Evolutionary conservation across 2,329 filamentous ascomycete species (phyloP).

Genomic region (Exserohilum turcica): DNA sequence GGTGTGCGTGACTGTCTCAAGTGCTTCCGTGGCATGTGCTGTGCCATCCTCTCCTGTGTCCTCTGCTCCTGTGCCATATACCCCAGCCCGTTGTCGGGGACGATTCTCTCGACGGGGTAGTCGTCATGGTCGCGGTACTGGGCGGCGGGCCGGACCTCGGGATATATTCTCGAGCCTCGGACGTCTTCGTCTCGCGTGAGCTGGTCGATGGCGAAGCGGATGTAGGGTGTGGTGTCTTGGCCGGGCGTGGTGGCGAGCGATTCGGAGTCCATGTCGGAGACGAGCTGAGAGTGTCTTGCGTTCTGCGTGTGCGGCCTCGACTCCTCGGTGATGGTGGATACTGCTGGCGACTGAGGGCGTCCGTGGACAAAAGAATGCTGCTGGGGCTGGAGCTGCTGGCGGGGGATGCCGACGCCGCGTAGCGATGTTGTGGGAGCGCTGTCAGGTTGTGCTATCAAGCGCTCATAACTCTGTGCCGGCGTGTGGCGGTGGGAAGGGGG

Average conservation of each 20-base stretch:
- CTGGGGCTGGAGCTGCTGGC: constrained; percentile 30
- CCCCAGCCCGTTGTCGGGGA: constrained; percentile 49
- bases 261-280: constrained; percentile 38
- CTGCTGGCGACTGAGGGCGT: constrained; percentile 31
- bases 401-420: constrained; percentile 40
- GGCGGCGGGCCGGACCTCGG: constrained; percentile 16
- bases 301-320: constrained; percentile 32
- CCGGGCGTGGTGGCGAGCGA: constrained; percentile 61
- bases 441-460: constrained; percentile 34
- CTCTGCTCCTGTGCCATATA: constrained; percentile 44
- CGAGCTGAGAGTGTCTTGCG: constrained; percentile 26
- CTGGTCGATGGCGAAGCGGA: constrained; percentile 87
- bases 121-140: constrained; percentile 40
- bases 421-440: constrained; percentile 38
- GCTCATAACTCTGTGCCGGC: constrained; percentile 47
- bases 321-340: constrained; percentile 44
- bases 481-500: constrained; percentile 43
- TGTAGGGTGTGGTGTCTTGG: constrained; percentile 83
- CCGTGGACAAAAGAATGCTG: constrained; percentile 19
- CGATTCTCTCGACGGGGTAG: constrained; percentile 58
- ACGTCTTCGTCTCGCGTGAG: constrained; percentile 76
- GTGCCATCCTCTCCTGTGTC: constrained; percentile 37
- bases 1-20: constrained; percentile 18
- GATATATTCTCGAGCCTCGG: constrained; percentile 59
- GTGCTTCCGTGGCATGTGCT: constrained; percentile 29